Conservation (phyloP, 1,139 yeast genomes). For the Saccharomyces pastorianus region DNA sequence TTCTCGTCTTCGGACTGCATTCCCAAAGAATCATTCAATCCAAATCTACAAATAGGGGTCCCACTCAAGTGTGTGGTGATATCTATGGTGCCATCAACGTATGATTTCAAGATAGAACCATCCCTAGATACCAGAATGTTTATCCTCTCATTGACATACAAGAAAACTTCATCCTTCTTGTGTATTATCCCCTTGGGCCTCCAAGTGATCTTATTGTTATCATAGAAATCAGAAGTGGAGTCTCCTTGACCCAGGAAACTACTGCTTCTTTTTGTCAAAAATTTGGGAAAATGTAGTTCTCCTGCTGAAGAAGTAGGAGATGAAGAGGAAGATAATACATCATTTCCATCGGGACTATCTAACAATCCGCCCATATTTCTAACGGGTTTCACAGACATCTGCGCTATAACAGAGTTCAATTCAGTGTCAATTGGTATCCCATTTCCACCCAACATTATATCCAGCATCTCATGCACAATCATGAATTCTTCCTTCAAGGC, state of each 20-base stretch:
- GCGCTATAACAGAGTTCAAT: constrained; percentile 34
- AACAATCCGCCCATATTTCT: constrained; percentile 5
- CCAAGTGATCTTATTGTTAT: constrained; percentile 51
- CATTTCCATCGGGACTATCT: background rate
- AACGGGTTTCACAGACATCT: constrained; percentile 22
- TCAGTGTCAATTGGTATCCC: constrained; percentile 80
- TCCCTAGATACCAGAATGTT: constrained; percentile 56
- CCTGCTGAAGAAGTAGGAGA: background rate
- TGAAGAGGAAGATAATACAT: constrained; percentile 1
- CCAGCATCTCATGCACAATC: constrained; percentile 65
- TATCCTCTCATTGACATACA: constrained; percentile 70
- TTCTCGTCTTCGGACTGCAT: constrained; percentile 40
- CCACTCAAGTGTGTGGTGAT: constrained; percentile 73
- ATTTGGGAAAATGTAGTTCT: constrained; percentile 12
- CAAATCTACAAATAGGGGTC: constrained; percentile 59
- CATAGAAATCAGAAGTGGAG: constrained; percentile 6
- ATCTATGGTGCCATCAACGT: constrained; percentile 68
- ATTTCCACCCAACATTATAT: constrained; percentile 60
- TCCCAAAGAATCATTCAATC: constrained; percentile 41
- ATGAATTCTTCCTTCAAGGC: constrained; percentile 52
- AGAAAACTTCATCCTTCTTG: constrained; percentile 70
- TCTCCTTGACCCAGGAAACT: constrained; percentile 12
- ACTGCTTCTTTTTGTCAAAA: constrained; percentile 12
- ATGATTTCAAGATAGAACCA: constrained; percentile 57
- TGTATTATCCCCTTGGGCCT: constrained; percentile 65